Percentiles rank a stretch among this genome's conserved stretches.
Evolutionary conservation across 345 rosid genomes (phyloP).

Genomic region (Aquilaria yunnanensis): DNA sequence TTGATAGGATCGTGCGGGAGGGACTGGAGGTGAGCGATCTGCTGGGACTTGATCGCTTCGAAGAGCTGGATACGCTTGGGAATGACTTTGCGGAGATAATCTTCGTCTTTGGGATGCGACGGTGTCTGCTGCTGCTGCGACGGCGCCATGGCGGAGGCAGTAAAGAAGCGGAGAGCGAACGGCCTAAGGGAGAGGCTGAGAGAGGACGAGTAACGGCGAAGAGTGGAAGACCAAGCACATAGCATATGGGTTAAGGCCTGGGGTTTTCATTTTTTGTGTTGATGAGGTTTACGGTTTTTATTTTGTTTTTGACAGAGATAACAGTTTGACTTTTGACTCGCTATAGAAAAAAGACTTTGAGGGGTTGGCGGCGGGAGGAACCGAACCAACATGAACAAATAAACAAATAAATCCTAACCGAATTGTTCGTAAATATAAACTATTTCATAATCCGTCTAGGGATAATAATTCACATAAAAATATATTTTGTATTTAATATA

Average conservation of each 20-base stretch:
- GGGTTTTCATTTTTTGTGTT: slow-evolving; percentile 8
- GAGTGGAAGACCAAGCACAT: slow-evolving; percentile 20
- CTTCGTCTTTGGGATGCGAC: slow-evolving; percentile 45
- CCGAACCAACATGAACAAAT: too few species aligned
- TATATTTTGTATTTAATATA: too few species aligned
- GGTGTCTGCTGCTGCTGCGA: slow-evolving; percentile 23
- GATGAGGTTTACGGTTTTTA: slow-evolving; percentile 6
- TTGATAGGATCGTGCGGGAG: slow-evolving; percentile 69
- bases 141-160: slow-evolving; percentile 41
- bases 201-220: slow-evolving; percentile 30
- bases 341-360: too few species aligned
- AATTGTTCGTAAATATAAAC: too few species aligned
- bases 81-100: slow-evolving; percentile 48
- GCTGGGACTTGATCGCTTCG: slow-evolving; percentile 59
- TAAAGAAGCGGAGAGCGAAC: slow-evolving; percentile 20
- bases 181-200: slow-evolving; percentile 10
- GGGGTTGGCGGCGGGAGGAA: too few species aligned
- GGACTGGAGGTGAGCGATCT: slow-evolving; percentile 45
- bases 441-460: too few species aligned
- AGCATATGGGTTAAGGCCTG: slow-evolving; percentile 16
- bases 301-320: too few species aligned
- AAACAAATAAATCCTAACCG: too few species aligned
- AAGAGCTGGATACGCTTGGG: slow-evolving; percentile 67
- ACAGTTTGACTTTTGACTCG: too few species aligned
- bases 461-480: too few species aligned